phyloP scores from a whole-genome alignment of 768 basidiomycete species.

The Agrocybe praecox region DNA sequence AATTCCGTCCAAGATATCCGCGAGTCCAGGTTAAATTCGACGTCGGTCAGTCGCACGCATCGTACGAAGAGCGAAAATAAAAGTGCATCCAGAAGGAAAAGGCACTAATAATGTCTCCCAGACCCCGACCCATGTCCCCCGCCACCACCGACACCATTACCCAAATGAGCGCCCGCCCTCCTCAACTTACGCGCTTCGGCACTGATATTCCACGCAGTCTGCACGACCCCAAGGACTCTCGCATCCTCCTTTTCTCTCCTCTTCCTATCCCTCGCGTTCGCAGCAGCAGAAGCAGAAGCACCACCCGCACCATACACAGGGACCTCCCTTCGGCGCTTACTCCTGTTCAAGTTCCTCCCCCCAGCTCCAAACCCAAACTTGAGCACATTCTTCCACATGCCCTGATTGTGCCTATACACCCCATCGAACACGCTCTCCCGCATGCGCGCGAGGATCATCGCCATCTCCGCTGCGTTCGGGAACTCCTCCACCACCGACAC shows the following conservation, averaged over 20 bases:
- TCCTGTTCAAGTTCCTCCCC: no score
- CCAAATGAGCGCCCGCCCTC: slow-evolving; percentile 10
- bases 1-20: no score
- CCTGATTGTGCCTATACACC: slow-evolving; percentile 47
- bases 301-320: no score
- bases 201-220: slow-evolving; percentile 74
- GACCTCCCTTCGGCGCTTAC: no score
- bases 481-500: slow-evolving; percentile 57
- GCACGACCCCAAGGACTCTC: slow-evolving; percentile 47
- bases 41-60: no score
- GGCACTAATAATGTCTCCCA: no score
- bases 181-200: slow-evolving; percentile 48
- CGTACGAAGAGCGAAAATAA: no score
- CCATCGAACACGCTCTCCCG: slow-evolving; percentile 39
- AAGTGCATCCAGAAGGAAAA: no score
- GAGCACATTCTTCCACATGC: slow-evolving; percentile 70
- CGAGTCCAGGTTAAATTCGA: no score
- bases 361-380: slow-evolving; percentile 44
- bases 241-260: slow-evolving; percentile 24
- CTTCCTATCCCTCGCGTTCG: no score
- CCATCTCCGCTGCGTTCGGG: slow-evolving; percentile 62
- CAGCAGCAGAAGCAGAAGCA: no score
- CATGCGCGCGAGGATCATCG: slow-evolving; percentile 45
- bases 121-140: no score
- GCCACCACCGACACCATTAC: background rate